Percentiles rank a stretch among this genome's conserved stretches.
phyloP scores from a whole-genome alignment of 495 filamentous ascomycete species.

The Podospora australis region DNA sequence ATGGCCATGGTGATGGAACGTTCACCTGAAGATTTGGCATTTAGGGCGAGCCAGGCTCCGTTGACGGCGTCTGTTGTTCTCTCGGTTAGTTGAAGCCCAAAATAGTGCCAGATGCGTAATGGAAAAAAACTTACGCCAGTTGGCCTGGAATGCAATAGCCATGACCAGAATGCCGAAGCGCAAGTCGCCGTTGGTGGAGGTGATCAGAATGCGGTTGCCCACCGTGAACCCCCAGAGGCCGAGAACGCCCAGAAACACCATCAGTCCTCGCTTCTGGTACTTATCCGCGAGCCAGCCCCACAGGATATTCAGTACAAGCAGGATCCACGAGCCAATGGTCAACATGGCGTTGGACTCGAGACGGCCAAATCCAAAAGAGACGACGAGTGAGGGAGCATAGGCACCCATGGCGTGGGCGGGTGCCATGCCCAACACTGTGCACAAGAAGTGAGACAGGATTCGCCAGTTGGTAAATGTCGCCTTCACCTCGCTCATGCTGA shows the following conservation, averaged over 20 bases:
- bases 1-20: conserved; percentile 37
- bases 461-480: conserved; percentile 28
- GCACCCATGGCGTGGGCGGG: conserved; percentile 32
- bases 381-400: conserved; percentile 33
- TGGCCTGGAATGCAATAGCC: conserved; percentile 40
- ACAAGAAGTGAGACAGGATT: conserved; percentile 38
- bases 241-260: conserved; percentile 19
- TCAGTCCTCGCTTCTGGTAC: conserved; percentile 10
- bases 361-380: conserved; percentile 42
- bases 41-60: conserved; percentile 34
- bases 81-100: not conserved
- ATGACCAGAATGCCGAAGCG: conserved; percentile 38
- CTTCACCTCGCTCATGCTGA: conserved; percentile 19
- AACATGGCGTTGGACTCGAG: conserved; percentile 47
- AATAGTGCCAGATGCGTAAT: not conserved
- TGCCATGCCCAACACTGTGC: conserved; percentile 29
- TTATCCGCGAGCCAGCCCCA: conserved; percentile 36
- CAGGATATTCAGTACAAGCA: conserved; percentile 35
- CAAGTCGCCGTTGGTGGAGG: conserved; percentile 41
- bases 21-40: conserved; percentile 27
- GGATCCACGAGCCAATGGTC: conserved; percentile 35
- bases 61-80: conserved; percentile 27
- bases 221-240: conserved; percentile 22
- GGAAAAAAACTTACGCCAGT: conserved; percentile 44
- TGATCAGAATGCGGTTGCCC: conserved; percentile 32